Evolutionary conservation across 805 yeast genomes (phyloP).

Genomic region (Alloascoidea africana): DNA sequence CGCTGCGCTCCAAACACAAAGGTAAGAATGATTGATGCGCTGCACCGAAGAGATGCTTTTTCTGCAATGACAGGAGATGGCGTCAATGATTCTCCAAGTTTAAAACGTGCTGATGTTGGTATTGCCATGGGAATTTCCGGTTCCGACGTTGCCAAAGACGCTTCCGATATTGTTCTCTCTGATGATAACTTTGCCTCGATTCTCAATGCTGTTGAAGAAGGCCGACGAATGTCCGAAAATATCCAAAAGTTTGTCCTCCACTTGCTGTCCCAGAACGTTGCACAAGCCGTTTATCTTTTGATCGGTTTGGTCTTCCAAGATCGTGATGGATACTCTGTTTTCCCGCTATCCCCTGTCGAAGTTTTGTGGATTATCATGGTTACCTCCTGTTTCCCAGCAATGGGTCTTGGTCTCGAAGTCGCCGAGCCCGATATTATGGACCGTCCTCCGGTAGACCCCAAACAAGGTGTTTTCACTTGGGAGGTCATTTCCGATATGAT

Average conservation of each 20-base stretch:
- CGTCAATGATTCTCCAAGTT: constrained; percentile 67
- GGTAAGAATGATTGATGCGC: constrained; percentile 69
- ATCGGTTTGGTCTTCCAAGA: constrained; percentile 64
- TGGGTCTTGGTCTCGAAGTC: constrained; percentile 62
- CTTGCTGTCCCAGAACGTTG: constrained; percentile 56
- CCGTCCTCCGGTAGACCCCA: constrained; percentile 44
- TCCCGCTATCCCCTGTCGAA: constrained; percentile 70
- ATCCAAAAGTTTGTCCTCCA: constrained; percentile 69
- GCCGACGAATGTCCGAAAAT: constrained; percentile 64
- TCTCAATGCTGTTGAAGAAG: constrained; percentile 66
- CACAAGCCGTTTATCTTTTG: constrained; percentile 52
- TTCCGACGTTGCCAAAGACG: constrained; percentile 76
- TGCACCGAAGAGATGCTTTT: constrained; percentile 43
- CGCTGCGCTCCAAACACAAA: constrained; percentile 76
- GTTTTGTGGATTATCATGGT: constrained; percentile 69
- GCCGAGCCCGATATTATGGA: constrained; percentile 52
- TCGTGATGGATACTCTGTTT: constrained; percentile 49
- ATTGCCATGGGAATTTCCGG: constrained; percentile 78
- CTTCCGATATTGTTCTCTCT: constrained; percentile 59
- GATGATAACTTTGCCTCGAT: constrained; percentile 74
- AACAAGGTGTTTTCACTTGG: constrained; percentile 42
- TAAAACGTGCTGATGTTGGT: constrained; percentile 68
- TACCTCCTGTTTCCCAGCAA: constrained; percentile 72
- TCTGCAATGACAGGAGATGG: constrained; percentile 83
- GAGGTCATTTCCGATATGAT: constrained; percentile 57